Evolutionary conservation across 257 asterid species (phyloP).

Genomic region (Solanum appendiculatum): DNA sequence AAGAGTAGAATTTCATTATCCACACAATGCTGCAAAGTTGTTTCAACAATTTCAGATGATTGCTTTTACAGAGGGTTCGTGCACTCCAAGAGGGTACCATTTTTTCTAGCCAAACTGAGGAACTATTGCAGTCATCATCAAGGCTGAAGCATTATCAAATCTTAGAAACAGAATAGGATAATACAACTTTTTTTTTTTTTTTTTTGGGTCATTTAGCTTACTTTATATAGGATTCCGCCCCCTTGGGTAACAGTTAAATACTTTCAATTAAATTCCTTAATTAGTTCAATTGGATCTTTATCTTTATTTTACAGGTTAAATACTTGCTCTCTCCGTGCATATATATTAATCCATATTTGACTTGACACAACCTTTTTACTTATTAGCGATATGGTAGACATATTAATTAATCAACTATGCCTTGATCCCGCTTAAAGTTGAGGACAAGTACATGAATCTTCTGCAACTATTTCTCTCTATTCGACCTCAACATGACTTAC

Average conservation of each 20-base stretch:
- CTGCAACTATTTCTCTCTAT: neutral
- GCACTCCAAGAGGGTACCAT: neutral
- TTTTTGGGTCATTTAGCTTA: no score
- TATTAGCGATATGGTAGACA: neutral
- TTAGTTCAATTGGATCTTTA: no score
- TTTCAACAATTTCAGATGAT: conserved; percentile 9
- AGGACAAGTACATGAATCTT: neutral
- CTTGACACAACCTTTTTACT: neutral
- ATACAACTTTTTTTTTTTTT: no score
- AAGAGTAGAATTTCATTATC: neutral
- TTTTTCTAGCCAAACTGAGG: neutral
- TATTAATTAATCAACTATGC: neutral
- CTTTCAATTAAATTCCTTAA: no score
- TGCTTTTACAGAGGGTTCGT: conserved; percentile 3
- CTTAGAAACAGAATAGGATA: neutral
- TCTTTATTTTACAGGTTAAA: neutral
- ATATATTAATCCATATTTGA: neutral
- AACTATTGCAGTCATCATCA: neutral
- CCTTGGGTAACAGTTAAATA: no score
- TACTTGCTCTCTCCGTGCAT: neutral
- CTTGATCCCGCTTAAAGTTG: neutral
- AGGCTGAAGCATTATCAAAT: neutral
- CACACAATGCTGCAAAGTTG: neutral
- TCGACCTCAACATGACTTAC: neutral
- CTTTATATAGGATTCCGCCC: no score